Evolutionary conservation across 2,329 filamentous ascomycete species (phyloP), one percentile per base, ranked within the genome.

Genomic region (Emericellopsis atlantica): DNA sequence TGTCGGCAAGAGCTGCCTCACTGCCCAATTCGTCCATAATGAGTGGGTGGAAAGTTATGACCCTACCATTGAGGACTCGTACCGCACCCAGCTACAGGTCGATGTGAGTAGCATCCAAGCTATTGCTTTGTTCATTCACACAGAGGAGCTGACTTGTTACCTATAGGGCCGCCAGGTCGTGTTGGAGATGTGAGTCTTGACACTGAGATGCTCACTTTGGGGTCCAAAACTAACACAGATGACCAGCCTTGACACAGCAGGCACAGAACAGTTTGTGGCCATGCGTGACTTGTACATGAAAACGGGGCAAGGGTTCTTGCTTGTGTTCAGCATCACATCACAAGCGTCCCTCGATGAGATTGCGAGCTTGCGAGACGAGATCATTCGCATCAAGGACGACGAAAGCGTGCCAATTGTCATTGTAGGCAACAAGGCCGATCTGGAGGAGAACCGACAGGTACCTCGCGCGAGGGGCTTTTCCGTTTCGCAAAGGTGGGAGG

Each of bases 301-400:
- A 58, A 85, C 87, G 32, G 87, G 87, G 42, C 86, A 94, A 63
- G 87, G 88, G 0, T 95, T 95, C 58, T 74, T 95, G 42, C 73
- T 95, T 32, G 88, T 94, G 43, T 95, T 94, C 65, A 90, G 84
- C 62, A 94, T 94, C 55, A 90, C 86, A 15, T 92, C 85, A 46
- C 70, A 74, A 45, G 84, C 84, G 29, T 93, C 86, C n/a, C 70
- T 95, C 33, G 75, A 79, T 51, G 87, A 95, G 60, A 74, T 95
- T 24, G 73, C 77, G 50, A 81, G 84, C 51, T 71, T 95, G 34
- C 81, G 86, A 39, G 86, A 94, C 54, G 86, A 94, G 61, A 93
- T 95, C 47, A 81, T 88, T 45, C 84, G 86, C 45, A 90, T 93
- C 63, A 94, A 94, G 64, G 84, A 89, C 58, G 84, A 90, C 60